Evolutionary conservation across 164 flowering plant species (phyloP).

Genomic region (Nymphaea thermarum): DNA sequence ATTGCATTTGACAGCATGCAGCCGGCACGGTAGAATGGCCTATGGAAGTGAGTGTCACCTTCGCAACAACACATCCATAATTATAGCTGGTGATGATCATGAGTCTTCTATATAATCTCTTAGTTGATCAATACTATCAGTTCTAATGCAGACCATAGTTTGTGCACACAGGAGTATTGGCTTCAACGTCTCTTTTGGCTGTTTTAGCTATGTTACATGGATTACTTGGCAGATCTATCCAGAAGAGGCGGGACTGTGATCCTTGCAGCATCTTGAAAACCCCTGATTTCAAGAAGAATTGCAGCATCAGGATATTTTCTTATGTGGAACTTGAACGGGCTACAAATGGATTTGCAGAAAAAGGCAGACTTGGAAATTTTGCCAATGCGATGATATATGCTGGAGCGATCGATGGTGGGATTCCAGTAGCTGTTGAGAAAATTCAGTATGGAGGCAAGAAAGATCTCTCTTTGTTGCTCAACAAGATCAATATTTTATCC

Average conservation of each 20-base stretch:
- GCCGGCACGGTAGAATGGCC: constrained; percentile 29
- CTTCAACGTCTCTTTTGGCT: constrained; percentile 26
- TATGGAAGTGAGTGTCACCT: constrained; percentile 36
- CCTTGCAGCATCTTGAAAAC: constrained; percentile 15
- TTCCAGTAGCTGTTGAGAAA: constrained; percentile 46
- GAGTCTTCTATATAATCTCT: background rate
- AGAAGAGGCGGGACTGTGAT: constrained; percentile 15
- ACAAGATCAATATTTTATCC: constrained; percentile 35
- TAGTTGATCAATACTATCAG: too few relatives aligned
- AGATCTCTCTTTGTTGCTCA: constrained; percentile 33
- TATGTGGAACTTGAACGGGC: constrained; percentile 60
- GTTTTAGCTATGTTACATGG: constrained; percentile 25
- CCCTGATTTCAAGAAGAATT: constrained; percentile 34
- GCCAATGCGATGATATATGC: constrained; percentile 29
- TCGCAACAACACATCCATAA: constrained; percentile 17
- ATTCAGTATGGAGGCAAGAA: constrained; percentile 34
- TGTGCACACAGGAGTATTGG: constrained; percentile 39
- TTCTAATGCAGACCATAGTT: too few relatives aligned
- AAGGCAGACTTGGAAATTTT: constrained; percentile 28
- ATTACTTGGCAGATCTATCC: constrained; percentile 25
- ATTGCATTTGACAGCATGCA: constrained; percentile 37
- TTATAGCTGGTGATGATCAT: constrained; percentile 37
- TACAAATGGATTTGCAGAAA: constrained; percentile 50
- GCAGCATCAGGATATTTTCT: constrained; percentile 35
- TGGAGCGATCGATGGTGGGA: constrained; percentile 49